Percentiles rank a stretch among this genome's conserved stretches.
Evolutionary conservation across 2,329 filamentous ascomycete genomes (phyloP).

Genomic region (Beauveria sp.): DNA sequence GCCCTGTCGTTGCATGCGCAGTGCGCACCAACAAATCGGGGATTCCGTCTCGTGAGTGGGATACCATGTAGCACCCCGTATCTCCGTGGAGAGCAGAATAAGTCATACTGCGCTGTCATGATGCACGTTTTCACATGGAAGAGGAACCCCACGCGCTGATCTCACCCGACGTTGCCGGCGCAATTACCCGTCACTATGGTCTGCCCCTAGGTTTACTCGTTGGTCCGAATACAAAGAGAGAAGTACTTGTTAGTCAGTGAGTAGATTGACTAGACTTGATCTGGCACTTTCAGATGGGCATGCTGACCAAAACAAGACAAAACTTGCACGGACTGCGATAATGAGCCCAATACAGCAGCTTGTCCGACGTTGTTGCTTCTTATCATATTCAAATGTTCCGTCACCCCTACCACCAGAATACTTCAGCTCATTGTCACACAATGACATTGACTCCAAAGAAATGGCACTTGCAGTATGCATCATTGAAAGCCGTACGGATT

Average conservation of each 20-base stretch:
- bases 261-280: no score
- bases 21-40: neutral
- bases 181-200: no score
- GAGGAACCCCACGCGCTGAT: neutral
- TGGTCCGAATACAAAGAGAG: neutral
- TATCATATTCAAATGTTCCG: neutral
- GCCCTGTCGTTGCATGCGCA: neutral
- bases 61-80: neutral
- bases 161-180: neutral
- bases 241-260: no score
- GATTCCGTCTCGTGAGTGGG: neutral
- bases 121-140: neutral
- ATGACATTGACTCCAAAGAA: no score
- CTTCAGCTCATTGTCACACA: no score
- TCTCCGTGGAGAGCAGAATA: neutral
- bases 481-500: neutral
- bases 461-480: neutral
- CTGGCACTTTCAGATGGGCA: no score
- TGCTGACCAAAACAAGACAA: no score
- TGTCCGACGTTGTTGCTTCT: neutral
- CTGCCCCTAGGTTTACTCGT: no score
- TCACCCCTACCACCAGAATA: neutral
- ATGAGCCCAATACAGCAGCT: neutral
- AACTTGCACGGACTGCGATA: no score
- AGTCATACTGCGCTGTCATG: neutral